Conservation (phyloP, 202 grass and related monocot species). For the Alloteropsis angusta region DNA sequence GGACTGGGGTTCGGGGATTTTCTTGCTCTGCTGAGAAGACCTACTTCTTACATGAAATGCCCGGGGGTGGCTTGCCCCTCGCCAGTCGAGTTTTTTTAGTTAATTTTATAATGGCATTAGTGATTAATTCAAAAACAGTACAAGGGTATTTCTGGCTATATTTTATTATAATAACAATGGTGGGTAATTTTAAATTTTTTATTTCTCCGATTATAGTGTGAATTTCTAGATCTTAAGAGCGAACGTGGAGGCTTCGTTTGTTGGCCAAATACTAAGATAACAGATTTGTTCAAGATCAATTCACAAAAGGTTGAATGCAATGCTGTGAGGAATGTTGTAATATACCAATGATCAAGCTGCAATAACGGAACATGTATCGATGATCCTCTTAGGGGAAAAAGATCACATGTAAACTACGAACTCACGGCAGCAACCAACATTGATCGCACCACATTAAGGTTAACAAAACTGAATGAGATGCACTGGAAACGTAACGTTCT, state of each 20-base stretch:
- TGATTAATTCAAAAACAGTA: background rate
- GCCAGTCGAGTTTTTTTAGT: background rate
- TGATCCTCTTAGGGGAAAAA: background rate
- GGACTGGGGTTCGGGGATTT: no score
- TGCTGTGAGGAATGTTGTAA: background rate
- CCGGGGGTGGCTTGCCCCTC: no score
- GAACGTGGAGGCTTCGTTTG: no score
- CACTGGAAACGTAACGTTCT: background rate
- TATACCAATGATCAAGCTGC: background rate
- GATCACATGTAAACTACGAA: background rate
- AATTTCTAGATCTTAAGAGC: no score
- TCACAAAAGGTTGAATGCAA: background rate
- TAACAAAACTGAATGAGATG: background rate
- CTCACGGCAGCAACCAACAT: background rate
- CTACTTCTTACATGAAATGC: no score
- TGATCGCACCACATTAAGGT: background rate
- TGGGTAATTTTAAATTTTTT: no score
- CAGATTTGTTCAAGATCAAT: constrained; percentile 12
- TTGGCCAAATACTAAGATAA: no score
- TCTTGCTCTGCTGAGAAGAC: no score
- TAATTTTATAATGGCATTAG: background rate
- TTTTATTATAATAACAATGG: no score
- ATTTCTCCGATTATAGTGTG: no score
- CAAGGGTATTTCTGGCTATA: no score
- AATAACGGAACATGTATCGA: background rate